A percentile compares a stretch with the other conserved stretches of the same genome.
These are phyloP conservation scores for Saturnispora bothae DNA, from an alignment of 805 yeast genomes.

Conservation along the genomic window DNA sequence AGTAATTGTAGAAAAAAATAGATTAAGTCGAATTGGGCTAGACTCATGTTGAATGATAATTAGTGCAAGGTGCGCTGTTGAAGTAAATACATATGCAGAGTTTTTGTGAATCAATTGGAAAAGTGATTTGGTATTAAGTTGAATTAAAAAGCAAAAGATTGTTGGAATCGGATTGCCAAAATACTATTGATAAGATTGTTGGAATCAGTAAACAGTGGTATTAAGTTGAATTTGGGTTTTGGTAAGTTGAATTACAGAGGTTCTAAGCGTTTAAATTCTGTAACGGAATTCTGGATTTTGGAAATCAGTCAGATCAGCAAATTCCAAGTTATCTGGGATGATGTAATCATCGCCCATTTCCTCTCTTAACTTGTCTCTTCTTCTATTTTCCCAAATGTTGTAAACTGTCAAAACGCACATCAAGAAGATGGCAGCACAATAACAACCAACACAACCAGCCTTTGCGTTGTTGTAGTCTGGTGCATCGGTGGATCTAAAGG, in stretches of 20 bases:
- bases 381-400: conserved; percentile 15
- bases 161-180: neutral
- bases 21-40: too few relatives aligned
- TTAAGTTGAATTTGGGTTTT: too few relatives aligned
- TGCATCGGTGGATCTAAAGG: neutral
- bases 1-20: too few relatives aligned
- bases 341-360: conserved; percentile 7
- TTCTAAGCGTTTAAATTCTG: neutral
- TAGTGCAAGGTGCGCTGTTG: too few relatives aligned
- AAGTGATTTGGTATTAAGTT: neutral
- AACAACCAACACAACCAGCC: neutral
- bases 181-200: neutral
- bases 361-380: conserved; percentile 7
- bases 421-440: conserved; percentile 13
- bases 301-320: conserved; percentile 1
- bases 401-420: conserved; percentile 10
- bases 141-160: neutral
- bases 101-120: too few relatives aligned
- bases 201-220: neutral
- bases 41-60: too few relatives aligned
- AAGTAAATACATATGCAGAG: too few relatives aligned
- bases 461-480: neutral
- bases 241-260: too few relatives aligned
- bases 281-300: conserved; percentile 3
- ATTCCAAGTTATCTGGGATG: conserved; percentile 6